phyloP scores from a whole-genome alignment of 2,329 filamentous ascomycete species.

The Trichoderma sp. region DNA sequence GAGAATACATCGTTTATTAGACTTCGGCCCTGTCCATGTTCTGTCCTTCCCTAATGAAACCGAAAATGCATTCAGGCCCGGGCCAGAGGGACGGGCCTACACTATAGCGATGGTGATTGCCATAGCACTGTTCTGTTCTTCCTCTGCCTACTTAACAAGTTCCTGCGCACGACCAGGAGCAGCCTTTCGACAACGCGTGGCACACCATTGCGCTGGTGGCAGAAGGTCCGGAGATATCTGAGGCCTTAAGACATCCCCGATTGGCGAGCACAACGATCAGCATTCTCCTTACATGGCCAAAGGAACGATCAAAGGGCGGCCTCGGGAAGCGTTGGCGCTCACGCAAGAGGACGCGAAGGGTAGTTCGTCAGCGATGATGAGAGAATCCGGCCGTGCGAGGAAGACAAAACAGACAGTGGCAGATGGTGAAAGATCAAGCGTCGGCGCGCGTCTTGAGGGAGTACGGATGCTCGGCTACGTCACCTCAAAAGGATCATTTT shows the following conservation, averaged over 20 bases:
- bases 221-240: no score
- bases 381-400: conserved; percentile 20
- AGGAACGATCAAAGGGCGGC: no score
- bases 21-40: conserved; percentile 25
- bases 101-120: conserved; percentile 22
- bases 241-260: no score
- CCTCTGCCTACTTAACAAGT: conserved; percentile 20
- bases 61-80: conserved; percentile 23
- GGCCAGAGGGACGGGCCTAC: conserved; percentile 23
- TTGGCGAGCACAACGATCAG: no score
- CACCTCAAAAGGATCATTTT: no score
- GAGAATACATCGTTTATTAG: conserved; percentile 25
- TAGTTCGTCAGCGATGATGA: conserved; percentile 21
- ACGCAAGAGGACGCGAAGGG: conserved; percentile 22
- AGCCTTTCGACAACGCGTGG: no score
- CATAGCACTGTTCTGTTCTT: conserved; percentile 23
- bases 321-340: conserved; percentile 21
- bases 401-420: conserved; percentile 21
- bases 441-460: conserved; percentile 21
- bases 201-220: no score
- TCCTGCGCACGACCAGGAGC: conserved; percentile 21
- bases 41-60: conserved; percentile 25
- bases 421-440: conserved; percentile 23
- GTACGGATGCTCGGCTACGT: conserved; percentile 21
- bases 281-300: no score